Evolutionary conservation across 495 filamentous ascomycete genomes (phyloP), one percentile per base, ranked within the genome.

Genomic region (Aspergillus egyptiacus): DNA sequence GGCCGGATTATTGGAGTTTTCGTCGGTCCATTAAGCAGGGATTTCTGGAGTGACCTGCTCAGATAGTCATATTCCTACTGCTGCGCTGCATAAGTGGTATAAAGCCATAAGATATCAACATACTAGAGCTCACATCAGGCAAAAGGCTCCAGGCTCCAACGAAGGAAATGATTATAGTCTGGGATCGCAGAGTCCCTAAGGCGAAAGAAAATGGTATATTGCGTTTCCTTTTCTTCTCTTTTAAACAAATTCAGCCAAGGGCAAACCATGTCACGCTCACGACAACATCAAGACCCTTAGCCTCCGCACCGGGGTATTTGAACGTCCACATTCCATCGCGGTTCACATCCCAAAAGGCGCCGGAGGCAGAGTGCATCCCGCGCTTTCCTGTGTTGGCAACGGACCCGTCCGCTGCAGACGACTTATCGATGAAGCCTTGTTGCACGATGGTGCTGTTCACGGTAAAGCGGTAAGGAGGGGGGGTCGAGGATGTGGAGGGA

Each of bases 391-490:
- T 81, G 63, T 85, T 73, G 61, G 54, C 61, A 51, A 60, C 62
- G 10, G 58, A 53, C 42, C 68, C 65, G 31, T 64, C 63, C 1
- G 63, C 64, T 4, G 67, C 70, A 49, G 63, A 57, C 18, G 69
- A 59, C 58, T 68, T 71, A 55, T 73, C 68, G 44, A 73, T 67
- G 19, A 73, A 34, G 20, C 69, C 69, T 61, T 98, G 91, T 66
- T 98, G 93, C 51, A 98, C 93, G 63, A 97, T 96, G 55, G 90
- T 97, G 76, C 87, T 94, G 77, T 94, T 96, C 65, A 95, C 88
- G 51, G 86, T 84, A 69, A 87, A 98, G 67, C 96, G 96, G 76
- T 83, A 94, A 13, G 69, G 66, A 6, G 77, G 65, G 1, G 65
- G 56, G 18, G 77, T 65, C 20, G 63, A 48, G 72, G 75, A 36